Percentiles rank a stretch among this genome's conserved stretches.
Conservation (phyloP, 2,329 filamentous ascomycete species). For the Penicillium fuscoglaucum region DNA sequence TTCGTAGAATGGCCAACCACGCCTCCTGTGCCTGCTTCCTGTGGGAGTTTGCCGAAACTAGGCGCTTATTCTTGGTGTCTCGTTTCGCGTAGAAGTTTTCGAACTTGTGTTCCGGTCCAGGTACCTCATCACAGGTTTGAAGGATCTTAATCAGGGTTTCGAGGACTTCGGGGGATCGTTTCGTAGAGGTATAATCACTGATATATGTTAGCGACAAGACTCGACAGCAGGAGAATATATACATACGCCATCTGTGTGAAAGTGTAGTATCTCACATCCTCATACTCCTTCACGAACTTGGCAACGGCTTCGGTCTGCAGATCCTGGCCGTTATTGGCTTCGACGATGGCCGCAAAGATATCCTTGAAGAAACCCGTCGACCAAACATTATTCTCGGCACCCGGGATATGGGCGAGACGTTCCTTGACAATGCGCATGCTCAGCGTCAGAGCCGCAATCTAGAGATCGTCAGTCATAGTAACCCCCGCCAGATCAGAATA, state of each 20-base stretch:
- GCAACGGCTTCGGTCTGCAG: slow-evolving; percentile 72
- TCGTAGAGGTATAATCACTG: slow-evolving; percentile 38
- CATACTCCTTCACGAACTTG: slow-evolving; percentile 75
- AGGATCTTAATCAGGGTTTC: slow-evolving; percentile 43
- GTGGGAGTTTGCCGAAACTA: slow-evolving; percentile 67
- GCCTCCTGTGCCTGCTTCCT: slow-evolving; percentile 81
- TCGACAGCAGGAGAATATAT: background rate
- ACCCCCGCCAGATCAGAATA: background rate
- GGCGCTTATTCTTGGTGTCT: slow-evolving; percentile 67
- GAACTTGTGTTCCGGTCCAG: slow-evolving; percentile 45
- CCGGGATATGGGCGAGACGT: slow-evolving; percentile 64
- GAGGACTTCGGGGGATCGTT: slow-evolving; percentile 31
- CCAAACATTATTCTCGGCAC: slow-evolving; percentile 67
- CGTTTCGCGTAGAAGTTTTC: slow-evolving; percentile 43
- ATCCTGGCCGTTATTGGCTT: slow-evolving; percentile 56
- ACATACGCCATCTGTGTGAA: slow-evolving; percentile 72
- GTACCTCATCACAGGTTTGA: slow-evolving; percentile 64
- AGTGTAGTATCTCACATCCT: slow-evolving; percentile 82
- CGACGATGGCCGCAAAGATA: slow-evolving; percentile 64
- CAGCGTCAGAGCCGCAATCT: slow-evolving; percentile 71
- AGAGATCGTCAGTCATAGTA: slow-evolving; percentile 21
- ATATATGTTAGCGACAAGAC: slow-evolving; percentile 8
- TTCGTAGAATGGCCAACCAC: slow-evolving; percentile 75
- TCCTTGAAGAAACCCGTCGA: slow-evolving; percentile 69
- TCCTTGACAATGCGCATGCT: slow-evolving; percentile 83